These are phyloP conservation scores for Fagus crenata DNA, from an alignment of 306 rosid species.

Conservation along the genomic window DNA sequence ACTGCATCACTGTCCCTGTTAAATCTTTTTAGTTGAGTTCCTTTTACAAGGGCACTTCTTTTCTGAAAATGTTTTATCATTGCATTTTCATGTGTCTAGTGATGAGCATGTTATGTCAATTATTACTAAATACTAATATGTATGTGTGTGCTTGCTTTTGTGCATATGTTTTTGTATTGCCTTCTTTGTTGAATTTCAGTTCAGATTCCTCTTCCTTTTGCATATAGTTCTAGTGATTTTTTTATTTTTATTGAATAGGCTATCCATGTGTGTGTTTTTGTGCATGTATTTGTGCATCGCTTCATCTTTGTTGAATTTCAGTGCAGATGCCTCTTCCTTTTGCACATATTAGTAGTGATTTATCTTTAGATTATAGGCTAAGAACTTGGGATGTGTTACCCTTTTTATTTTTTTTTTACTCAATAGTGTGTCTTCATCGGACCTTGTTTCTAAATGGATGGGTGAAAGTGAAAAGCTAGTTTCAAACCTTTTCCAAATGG, in stretches of 20 bases:
- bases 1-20: too few species aligned
- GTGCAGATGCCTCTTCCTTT: neutral
- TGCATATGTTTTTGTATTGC: neutral
- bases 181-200: neutral
- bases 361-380: neutral
- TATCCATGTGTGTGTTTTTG: neutral
- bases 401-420: conserved; percentile 2
- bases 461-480: conserved; percentile 99
- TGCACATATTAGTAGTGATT: neutral
- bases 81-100: neutral
- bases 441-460: conserved; percentile 99
- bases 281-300: neutral
- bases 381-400: neutral
- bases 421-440: conserved; percentile 88
- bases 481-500: conserved; percentile 96
- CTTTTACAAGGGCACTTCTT: too few species aligned
- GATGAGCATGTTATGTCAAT: neutral
- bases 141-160: neutral
- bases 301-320: neutral
- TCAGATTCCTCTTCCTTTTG: neutral
- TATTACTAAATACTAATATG: neutral
- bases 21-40: too few species aligned
- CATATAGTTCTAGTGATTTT: neutral
- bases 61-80: neutral
- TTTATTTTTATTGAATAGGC: neutral